A percentile compares a stretch with the other conserved stretches of the same genome.
These are phyloP conservation scores for Naganishia randhawae DNA, from an alignment of 768 basidiomycete genomes.

Conservation along the genomic window DNA sequence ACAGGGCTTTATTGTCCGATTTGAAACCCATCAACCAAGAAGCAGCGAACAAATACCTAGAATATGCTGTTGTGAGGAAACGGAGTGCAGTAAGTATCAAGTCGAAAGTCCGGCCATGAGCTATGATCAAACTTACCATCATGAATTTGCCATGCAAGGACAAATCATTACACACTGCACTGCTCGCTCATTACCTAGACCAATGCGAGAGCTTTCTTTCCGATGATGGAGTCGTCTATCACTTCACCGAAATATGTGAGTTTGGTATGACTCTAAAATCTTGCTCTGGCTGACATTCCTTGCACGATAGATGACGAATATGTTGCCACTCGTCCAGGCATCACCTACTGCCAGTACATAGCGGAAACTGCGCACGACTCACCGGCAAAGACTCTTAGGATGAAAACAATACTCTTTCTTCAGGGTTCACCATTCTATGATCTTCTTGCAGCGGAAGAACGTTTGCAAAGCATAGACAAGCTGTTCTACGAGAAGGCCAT, in stretches of 20 bases:
- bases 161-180: constrained; percentile 62
- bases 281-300: not conserved
- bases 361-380: constrained; percentile 78
- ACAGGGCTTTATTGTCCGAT: constrained; percentile 58
- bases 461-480: constrained; percentile 58
- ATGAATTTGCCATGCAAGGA: constrained; percentile 50
- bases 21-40: constrained; percentile 59
- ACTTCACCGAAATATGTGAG: constrained; percentile 48
- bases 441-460: constrained; percentile 54
- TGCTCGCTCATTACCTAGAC: constrained; percentile 61
- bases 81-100: constrained; percentile 58
- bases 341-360: constrained; percentile 68
- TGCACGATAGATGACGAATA: constrained; percentile 30
- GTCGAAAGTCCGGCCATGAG: not conserved
- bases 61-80: constrained; percentile 71
- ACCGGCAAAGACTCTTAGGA: constrained; percentile 64
- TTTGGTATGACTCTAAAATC: not conserved
- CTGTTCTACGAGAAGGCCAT: constrained; percentile 73
- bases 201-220: constrained; percentile 33
- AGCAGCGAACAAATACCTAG: constrained; percentile 69
- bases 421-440: constrained; percentile 73
- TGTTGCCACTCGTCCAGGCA: constrained; percentile 19
- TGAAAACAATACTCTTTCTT: constrained; percentile 74
- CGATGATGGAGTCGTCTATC: constrained; percentile 57
- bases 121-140: not conserved